These are phyloP conservation scores for Hypseocharis bilobata DNA, from an alignment of 441 rosid species.

Conservation along the genomic window DNA sequence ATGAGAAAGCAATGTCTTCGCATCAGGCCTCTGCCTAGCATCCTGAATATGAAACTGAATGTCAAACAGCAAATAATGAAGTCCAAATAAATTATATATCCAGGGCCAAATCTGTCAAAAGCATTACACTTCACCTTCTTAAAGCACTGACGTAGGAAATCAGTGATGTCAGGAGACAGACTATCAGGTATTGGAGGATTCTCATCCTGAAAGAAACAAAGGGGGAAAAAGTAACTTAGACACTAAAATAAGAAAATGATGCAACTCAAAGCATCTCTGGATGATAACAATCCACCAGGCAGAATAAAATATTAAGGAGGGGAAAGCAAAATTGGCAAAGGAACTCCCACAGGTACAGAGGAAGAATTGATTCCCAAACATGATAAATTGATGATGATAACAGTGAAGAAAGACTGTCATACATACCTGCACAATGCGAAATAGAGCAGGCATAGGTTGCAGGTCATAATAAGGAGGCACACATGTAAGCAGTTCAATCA, in stretches of 20 bases:
- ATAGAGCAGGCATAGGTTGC: constrained; percentile 99
- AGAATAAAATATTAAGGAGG: neutral
- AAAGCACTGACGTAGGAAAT: constrained; percentile 84
- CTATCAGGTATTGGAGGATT: constrained; percentile 97
- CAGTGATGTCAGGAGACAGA: constrained; percentile 84
- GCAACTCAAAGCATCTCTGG: constrained; percentile 5
- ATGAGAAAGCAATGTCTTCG: constrained; percentile 90
- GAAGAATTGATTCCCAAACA: constrained; percentile 11
- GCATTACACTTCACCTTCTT: constrained; percentile 56
- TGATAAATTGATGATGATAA: constrained; percentile 7
- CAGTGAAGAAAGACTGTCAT: constrained; percentile 7
- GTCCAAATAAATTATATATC: neutral
- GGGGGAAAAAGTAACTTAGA: neutral
- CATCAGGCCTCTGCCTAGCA: constrained; percentile 97
- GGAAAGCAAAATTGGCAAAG: neutral
- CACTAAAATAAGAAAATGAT: neutral
- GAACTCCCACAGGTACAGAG: constrained; percentile 5
- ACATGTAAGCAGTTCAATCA: constrained; percentile 89
- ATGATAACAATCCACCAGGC: constrained; percentile 4
- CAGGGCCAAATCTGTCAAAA: neutral
- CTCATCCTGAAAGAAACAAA: constrained; percentile 51
- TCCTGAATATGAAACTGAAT: constrained; percentile 46
- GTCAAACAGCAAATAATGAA: neutral
- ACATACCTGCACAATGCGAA: constrained; percentile 93
- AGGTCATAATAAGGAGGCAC: constrained; percentile 97